Conservation (phyloP, 345 rosid species). For the Microcos paniculata region DNA sequence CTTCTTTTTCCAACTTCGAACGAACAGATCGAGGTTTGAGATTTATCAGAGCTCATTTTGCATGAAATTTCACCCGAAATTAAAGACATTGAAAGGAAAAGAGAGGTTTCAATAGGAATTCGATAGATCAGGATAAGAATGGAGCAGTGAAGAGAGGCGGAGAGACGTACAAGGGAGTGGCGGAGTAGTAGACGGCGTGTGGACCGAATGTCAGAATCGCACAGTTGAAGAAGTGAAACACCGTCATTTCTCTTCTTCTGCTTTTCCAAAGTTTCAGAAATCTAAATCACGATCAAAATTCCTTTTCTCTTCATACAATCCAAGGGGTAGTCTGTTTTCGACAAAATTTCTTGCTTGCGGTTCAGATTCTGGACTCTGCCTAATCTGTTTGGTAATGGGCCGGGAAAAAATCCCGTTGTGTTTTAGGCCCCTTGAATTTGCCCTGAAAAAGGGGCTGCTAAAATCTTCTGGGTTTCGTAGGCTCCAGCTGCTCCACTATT, state of each 20-base stretch:
- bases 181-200: constrained; percentile 99
- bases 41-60: not conserved
- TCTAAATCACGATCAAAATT: not conserved
- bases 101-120: constrained; percentile 13
- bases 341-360: not conserved
- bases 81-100: not conserved
- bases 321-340: not conserved
- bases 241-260: constrained; percentile 50
- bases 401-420: too few species aligned
- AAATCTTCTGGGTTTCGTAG: too few species aligned
- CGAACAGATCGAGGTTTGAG: constrained; percentile 2
- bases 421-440: too few species aligned
- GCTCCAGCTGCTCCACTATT: too few species aligned
- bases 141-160: not conserved
- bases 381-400: too few species aligned
- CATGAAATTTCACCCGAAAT: not conserved
- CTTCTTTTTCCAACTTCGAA: not conserved
- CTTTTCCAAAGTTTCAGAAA: not conserved
- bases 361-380: too few species aligned
- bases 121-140: constrained; percentile 7
- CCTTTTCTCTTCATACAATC: not conserved
- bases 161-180: constrained; percentile 77
- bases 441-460: too few species aligned
- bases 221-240: constrained; percentile 98
- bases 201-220: constrained; percentile 98